phyloP scores from a whole-genome alignment of 1,139 yeast genomes.

The Hanseniaspora gamundiae region DNA sequence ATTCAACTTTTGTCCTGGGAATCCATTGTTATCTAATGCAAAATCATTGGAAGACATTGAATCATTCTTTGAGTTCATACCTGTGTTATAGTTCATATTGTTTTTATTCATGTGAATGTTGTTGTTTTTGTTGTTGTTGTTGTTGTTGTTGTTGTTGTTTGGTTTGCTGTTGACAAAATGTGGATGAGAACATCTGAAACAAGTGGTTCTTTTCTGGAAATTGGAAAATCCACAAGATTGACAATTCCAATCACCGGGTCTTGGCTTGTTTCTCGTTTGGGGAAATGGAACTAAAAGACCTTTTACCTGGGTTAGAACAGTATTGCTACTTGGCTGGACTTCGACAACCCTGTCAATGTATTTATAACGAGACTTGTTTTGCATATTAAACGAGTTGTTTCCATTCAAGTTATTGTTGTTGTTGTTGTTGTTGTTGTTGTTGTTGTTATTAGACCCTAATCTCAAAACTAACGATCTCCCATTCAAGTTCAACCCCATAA shows the following conservation, averaged over 20 bases:
- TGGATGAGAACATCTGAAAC: conserved; percentile 87
- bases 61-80: not conserved
- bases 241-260: conserved; percentile 98
- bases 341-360: conserved; percentile 57
- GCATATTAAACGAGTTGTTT: not conserved
- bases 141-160: conserved; percentile 9
- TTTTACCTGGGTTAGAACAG: conserved; percentile 68
- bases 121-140: conserved; percentile 9
- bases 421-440: conserved; percentile 3
- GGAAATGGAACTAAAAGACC: conserved; percentile 79
- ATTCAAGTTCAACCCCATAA: conserved; percentile 62
- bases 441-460: conserved; percentile 7
- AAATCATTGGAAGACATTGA: no score
- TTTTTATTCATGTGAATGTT: conserved; percentile 4
- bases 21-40: no score
- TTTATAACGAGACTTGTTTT: conserved; percentile 7
- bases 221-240: conserved; percentile 93
- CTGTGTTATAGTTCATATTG: not conserved
- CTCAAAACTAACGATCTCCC: conserved; percentile 47
- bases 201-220: conserved; percentile 88
- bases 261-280: conserved; percentile 75
- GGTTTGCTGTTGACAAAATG: conserved; percentile 35
- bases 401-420: not conserved
- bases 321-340: conserved; percentile 73
- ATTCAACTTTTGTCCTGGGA: no score